phyloP scores from a whole-genome alignment of 2,329 filamentous ascomycete genomes.

The Penicillium concentricum region DNA sequence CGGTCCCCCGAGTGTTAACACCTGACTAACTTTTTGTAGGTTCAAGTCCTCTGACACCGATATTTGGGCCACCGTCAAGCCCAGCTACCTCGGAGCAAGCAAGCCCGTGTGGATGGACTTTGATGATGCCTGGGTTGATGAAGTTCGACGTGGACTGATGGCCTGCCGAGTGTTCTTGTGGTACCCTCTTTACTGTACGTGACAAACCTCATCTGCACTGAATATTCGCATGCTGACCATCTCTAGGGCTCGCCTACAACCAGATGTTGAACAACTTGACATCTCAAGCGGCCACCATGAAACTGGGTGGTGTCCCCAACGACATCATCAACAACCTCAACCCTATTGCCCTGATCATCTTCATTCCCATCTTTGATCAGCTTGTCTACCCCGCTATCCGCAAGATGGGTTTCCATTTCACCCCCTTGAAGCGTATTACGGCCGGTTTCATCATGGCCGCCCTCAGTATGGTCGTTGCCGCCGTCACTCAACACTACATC shows the following conservation, averaged over 20 bases:
- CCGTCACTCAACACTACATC: constrained; percentile 51
- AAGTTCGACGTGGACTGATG: constrained; percentile 67
- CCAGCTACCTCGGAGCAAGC: constrained; percentile 21
- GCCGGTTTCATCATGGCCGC: constrained; percentile 51
- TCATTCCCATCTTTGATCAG: constrained; percentile 55
- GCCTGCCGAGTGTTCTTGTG: constrained; percentile 69
- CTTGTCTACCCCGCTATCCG: constrained; percentile 54
- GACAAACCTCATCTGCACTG: too few relatives aligned
- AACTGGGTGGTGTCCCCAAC: constrained; percentile 54
- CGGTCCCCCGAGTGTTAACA: too few relatives aligned
- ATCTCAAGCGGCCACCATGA: constrained; percentile 56
- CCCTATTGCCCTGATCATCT: constrained; percentile 53
- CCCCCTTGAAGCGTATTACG: constrained; percentile 55
- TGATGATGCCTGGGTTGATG: constrained; percentile 79
- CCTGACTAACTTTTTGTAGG: not conserved
- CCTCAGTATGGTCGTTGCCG: constrained; percentile 50
- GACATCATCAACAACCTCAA: constrained; percentile 57
- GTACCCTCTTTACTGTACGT: constrained; percentile 51
- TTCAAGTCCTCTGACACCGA: constrained; percentile 17
- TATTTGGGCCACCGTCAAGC: constrained; percentile 37
- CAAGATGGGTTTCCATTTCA: constrained; percentile 49
- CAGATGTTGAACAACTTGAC: constrained; percentile 57
- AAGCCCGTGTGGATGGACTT: constrained; percentile 65
- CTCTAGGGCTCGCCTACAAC: constrained; percentile 48
- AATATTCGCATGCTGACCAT: not conserved